Base-by-base conservation (phyloP, 257 asterid genomes). In the Misopates orontium region DNA sequence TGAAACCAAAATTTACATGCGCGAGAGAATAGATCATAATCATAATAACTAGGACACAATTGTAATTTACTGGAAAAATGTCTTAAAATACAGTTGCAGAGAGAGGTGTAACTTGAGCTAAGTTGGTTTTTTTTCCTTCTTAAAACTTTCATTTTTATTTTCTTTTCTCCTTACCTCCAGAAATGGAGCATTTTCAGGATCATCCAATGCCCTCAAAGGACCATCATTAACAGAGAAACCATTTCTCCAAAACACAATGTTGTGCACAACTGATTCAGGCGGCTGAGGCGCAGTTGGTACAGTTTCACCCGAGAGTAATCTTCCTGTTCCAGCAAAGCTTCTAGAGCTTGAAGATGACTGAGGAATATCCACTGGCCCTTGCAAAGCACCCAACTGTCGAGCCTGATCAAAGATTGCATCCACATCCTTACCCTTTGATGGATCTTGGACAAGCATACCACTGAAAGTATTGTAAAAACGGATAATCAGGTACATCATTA, bases 191-290 rank as follows among this genome's bases (percentile, higher is more conserved):
- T 94, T 94, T 73, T 82, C 90, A 13, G 99, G 99, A 81, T 90
- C 99, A 73, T 88, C 93, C 84, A 90, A 73, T 67, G 95, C 84
- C 84, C 99, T 85, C 74, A 94, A 75, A 76, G 96, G 96, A 47
- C 99, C 99, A 79, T 86, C 97, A 70, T 88, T 78, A 17, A 94
- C 82, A 5, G 90, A 90, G 82, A 94, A 94, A 67, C 99, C 99
- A 66, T 94, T 90, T 81, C 95, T 86, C 99, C 99, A 94, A 74
- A 94, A 94, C 52, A 86, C 87, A 75, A 94, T 86, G 79, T 82
- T 79, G 89, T 94, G 97, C 44, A 88, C 87, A 45, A 85, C 54
- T 10, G 89, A 60, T 79, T 82, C 93, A 3, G 99, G 96, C 61
- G 77, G 91, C 84, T 88, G 97, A 4, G 90, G 85, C 65, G 82